A percentile compares a stretch with the other conserved stretches of the same genome.
These are phyloP conservation scores for Naegleria gruberi DNA, from an alignment of 208 protist species.

Conservation along the genomic window DNA sequence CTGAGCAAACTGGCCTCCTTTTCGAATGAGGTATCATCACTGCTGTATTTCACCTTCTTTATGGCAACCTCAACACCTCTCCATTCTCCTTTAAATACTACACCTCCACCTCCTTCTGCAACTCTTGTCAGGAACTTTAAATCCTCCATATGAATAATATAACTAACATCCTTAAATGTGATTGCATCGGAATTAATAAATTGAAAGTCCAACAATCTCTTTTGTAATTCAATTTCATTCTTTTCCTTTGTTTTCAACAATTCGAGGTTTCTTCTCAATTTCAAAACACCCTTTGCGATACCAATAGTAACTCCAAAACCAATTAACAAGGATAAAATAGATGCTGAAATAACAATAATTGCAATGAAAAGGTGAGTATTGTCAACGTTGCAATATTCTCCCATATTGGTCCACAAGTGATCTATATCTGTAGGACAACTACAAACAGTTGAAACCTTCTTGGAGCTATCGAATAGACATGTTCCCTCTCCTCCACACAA, in stretches of 20 bases:
- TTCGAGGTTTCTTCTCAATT: not conserved
- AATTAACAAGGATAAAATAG: not conserved
- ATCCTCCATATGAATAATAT: not conserved
- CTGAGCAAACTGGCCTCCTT: not conserved
- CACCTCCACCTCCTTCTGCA: constrained; percentile 5
- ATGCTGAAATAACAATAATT: not conserved
- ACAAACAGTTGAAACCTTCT: not conserved
- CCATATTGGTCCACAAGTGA: not conserved
- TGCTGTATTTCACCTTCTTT: not conserved
- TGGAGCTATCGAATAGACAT: not conserved
- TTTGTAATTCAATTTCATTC: not conserved
- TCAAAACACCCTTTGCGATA: not conserved
- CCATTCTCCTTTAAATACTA: constrained; percentile 9
- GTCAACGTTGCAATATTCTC: not conserved
- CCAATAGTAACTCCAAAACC: not conserved
- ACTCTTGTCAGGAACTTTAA: not conserved
- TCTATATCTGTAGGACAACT: not conserved
- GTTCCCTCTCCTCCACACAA: not conserved
- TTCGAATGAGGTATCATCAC: not conserved
- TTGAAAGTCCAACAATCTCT: not conserved
- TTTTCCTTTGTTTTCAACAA: not conserved
- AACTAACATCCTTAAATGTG: not conserved
- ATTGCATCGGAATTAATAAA: not conserved
- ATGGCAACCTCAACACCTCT: constrained; percentile 13
- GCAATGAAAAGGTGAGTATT: not conserved